These are phyloP conservation scores for Neurospora intermedia DNA, from an alignment of 495 filamentous ascomycete genomes.

Conservation along the genomic window DNA sequence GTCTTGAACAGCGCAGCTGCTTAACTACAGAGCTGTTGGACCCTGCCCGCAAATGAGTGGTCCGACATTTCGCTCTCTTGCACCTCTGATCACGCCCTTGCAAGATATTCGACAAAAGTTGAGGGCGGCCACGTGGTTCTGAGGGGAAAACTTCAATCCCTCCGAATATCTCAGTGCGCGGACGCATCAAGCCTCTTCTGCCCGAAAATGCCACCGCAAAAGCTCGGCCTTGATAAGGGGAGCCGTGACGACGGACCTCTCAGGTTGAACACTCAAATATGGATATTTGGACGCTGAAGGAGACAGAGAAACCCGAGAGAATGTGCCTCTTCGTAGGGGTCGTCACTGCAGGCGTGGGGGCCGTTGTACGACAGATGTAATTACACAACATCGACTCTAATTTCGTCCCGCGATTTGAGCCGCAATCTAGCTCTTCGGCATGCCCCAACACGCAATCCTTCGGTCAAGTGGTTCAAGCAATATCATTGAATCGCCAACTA, in stretches of 20 bases:
- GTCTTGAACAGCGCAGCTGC: not conserved
- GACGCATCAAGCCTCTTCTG: not conserved
- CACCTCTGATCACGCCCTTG: not conserved
- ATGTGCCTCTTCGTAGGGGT: not conserved
- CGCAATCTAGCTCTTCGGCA: not conserved
- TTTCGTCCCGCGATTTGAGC: not conserved
- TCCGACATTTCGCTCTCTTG: not conserved
- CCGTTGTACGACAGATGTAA: not conserved
- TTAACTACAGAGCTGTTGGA: not conserved
- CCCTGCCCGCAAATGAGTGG: not conserved
- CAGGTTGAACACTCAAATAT: not conserved
- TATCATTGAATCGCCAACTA: not conserved
- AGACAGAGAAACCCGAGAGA: not conserved
- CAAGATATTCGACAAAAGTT: not conserved
- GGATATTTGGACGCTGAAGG: not conserved
- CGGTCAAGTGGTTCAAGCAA: not conserved
- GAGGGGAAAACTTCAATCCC: not conserved
- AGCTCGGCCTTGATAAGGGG: not conserved
- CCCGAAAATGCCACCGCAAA: not conserved
- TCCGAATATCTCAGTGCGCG: not conserved
- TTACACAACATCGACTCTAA: not conserved
- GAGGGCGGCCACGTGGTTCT: not conserved
- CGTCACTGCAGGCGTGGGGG: not conserved
- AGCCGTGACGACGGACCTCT: not conserved
- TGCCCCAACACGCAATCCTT: not conserved